Percentiles rank a stretch among this genome's conserved stretches.
Evolutionary conservation across 176 grass and related monocot species (phyloP).

Genomic region (Oryza australiensis): DNA sequence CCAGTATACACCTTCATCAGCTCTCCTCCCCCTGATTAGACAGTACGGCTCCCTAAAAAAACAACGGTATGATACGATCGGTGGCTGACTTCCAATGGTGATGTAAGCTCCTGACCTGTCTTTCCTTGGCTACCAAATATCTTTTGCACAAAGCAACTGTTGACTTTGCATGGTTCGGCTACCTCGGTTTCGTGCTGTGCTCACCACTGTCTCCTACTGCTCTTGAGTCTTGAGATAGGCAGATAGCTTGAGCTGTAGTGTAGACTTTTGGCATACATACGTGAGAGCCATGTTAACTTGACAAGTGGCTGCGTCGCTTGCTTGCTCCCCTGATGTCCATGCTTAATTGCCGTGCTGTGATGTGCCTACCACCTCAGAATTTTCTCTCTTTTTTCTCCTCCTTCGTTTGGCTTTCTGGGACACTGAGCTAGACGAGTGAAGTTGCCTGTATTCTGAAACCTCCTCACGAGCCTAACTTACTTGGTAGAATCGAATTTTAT

Average conservation of each 20-base stretch:
- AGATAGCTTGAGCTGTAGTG: neutral
- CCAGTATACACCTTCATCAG: neutral
- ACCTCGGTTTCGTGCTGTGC: constrained; percentile 10
- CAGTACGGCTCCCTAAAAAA: neutral
- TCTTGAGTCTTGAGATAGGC: neutral
- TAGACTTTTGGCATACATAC: neutral
- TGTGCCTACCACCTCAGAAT: neutral
- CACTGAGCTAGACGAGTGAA: neutral
- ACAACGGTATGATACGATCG: constrained; percentile 25
- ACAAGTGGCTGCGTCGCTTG: constrained; percentile 26
- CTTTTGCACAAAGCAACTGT: neutral
- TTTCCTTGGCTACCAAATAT: constrained; percentile 13
- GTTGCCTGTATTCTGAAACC: constrained; percentile 23
- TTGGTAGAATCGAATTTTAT: neutral
- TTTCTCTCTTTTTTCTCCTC: neutral
- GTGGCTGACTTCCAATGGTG: constrained; percentile 20
- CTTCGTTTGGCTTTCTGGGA: neutral
- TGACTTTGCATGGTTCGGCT: constrained; percentile 12
- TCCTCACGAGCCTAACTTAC: constrained; percentile 26
- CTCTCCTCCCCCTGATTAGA: neutral
- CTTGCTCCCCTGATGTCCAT: neutral
- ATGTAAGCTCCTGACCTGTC: constrained; percentile 38
- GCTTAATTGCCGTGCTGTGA: neutral
- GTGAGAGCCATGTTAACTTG: neutral
- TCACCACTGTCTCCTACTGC: neutral